Conservation (phyloP, 2,329 filamentous ascomycete species). For the Chaetomium sp. region DNA sequence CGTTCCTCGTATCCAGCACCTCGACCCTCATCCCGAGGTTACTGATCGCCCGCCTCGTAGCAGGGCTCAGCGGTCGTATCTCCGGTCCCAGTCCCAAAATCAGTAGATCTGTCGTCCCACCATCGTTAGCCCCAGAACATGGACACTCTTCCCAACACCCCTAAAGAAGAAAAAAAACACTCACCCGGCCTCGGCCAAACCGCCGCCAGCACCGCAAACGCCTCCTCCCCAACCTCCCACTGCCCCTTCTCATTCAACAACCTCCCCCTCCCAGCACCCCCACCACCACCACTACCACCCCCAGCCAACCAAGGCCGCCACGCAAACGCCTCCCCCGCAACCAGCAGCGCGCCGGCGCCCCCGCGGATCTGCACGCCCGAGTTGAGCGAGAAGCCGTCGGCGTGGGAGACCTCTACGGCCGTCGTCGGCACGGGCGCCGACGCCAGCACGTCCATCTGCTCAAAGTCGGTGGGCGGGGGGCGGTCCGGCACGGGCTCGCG, state of each 20-base stretch:
- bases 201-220: constrained; percentile 74
- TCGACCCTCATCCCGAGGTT: constrained; percentile 83
- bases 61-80: constrained; percentile 75
- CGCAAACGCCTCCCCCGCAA: constrained; percentile 83
- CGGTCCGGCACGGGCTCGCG: constrained; percentile 38
- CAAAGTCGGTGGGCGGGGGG: constrained; percentile 63
- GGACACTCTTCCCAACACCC: neutral
- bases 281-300: neutral
- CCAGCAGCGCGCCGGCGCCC: constrained; percentile 73
- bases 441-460: constrained; percentile 75
- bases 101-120: constrained; percentile 67
- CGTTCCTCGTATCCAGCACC: constrained; percentile 88
- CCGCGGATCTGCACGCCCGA: constrained; percentile 72
- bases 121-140: constrained; percentile 6
- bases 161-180: constrained; percentile 37
- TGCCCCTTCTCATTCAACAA: constrained; percentile 77
- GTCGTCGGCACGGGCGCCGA: constrained; percentile 77
- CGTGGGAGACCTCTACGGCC: constrained; percentile 77
- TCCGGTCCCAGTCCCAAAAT: constrained; percentile 82
- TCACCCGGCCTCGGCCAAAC: constrained; percentile 88
- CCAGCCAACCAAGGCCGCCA: constrained; percentile 75
- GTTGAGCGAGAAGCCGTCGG: constrained; percentile 84
- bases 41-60: constrained; percentile 71
- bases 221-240: constrained; percentile 71
- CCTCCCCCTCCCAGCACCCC: constrained; percentile 38